Conservation (phyloP, 345 rosid species). For the Bretschneidera sinensis region DNA sequence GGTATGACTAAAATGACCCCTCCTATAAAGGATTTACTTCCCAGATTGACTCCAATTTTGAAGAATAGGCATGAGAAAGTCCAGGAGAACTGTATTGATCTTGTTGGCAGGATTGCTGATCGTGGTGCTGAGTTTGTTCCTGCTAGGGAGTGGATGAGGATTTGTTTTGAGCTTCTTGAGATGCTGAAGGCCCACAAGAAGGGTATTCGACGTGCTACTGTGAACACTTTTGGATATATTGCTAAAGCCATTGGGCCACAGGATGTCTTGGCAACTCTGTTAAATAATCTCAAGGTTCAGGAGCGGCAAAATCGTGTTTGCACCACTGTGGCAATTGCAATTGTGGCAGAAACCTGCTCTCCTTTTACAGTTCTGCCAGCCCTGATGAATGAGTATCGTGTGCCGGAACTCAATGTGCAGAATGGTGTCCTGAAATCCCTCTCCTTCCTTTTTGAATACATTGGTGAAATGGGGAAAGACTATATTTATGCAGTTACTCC, state of each 20-base stretch:
- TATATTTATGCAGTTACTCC: conserved; percentile 98
- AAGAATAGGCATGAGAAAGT: conserved; percentile 99
- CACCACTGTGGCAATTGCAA: conserved; percentile 97
- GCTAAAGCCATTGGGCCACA: conserved; percentile 99
- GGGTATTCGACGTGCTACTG: conserved; percentile 95
- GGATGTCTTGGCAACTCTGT: conserved; percentile 89
- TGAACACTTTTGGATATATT: conserved; percentile 95
- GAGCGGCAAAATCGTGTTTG: conserved; percentile 99
- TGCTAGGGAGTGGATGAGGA: conserved; percentile 99
- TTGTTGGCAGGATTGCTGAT: conserved; percentile 97
- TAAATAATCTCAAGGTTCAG: conserved; percentile 98
- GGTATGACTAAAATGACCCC: conserved; percentile 99
- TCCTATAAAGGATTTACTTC: conserved; percentile 97
- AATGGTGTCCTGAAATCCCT: conserved; percentile 96
- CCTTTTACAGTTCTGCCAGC: conserved; percentile 97
- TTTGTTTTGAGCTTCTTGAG: conserved; percentile 96
- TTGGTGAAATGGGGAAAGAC: conserved; percentile 99
- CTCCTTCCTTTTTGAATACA: conserved; percentile 93
- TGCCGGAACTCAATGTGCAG: conserved; percentile 97
- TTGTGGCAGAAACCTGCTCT: conserved; percentile 96
- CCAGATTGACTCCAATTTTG: conserved; percentile 92
- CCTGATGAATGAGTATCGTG: conserved; percentile 95
- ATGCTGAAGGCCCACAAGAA: conserved; percentile 99
- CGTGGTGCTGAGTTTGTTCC: conserved; percentile 99
- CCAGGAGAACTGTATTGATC: conserved; percentile 98